Conservation (phyloP, 306 rosid species). For the Citrullus colocynthis region DNA sequence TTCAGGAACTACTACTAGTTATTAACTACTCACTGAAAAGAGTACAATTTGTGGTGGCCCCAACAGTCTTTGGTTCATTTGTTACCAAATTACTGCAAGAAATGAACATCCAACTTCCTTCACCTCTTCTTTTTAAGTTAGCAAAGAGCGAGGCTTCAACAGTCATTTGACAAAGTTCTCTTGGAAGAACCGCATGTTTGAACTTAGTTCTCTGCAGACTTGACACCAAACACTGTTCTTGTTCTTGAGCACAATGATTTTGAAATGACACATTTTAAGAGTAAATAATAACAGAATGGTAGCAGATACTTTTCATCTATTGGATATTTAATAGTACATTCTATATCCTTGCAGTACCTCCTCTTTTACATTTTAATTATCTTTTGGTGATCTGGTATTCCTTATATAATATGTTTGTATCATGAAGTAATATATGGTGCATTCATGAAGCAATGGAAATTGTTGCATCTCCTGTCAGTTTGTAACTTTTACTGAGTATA, state of each 20-base stretch:
- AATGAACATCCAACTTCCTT: not conserved
- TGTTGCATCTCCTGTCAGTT: not conserved
- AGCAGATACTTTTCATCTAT: not conserved
- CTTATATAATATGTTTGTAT: not conserved
- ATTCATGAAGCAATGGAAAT: not conserved
- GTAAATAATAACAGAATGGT: not conserved
- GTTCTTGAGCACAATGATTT: not conserved
- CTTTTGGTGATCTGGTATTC: not conserved
- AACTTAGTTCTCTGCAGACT: not conserved
- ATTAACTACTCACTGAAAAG: not conserved
- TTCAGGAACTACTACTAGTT: not conserved
- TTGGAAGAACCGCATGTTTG: not conserved
- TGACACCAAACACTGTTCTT: not conserved
- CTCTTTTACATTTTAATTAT: not conserved
- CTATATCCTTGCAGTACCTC: not conserved
- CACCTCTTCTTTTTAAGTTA: not conserved
- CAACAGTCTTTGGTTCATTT: not conserved
- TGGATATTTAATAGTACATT: not conserved
- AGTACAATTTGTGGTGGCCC: not conserved
- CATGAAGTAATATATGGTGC: not conserved
- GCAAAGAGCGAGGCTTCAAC: not conserved
- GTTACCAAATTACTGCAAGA: not conserved
- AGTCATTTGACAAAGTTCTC: not conserved
- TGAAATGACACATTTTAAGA: not conserved
- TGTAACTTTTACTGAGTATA: not conserved